Percentiles rank a stretch among this genome's conserved stretches.
phyloP scores from a whole-genome alignment of 2,329 filamentous ascomycete species.

The Cladosporium colombiae region DNA sequence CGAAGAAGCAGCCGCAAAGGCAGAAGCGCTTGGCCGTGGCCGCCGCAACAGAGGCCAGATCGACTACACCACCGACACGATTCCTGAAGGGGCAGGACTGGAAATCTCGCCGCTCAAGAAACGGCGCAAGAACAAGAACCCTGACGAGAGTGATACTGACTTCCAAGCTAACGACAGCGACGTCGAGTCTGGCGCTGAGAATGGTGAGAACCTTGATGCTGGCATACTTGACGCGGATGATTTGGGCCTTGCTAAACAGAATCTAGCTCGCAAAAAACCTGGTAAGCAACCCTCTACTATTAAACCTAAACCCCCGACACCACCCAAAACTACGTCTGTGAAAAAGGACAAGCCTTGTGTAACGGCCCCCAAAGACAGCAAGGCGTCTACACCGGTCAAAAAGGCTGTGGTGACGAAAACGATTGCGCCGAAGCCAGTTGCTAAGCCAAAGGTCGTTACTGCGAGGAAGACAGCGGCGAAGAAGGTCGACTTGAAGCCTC shows the following conservation, averaged over 20 bases:
- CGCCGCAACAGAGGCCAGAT: constrained; percentile 67
- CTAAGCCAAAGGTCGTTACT: background rate
- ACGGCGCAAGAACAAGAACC: constrained; percentile 33
- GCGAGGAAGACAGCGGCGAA: constrained; percentile 3
- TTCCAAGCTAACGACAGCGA: constrained; percentile 49
- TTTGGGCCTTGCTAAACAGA: constrained; percentile 32
- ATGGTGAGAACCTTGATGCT: constrained; percentile 28
- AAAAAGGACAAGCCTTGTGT: background rate
- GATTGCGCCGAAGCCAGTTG: background rate
- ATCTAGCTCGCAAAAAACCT: constrained; percentile 29
- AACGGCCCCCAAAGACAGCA: background rate
- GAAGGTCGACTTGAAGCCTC: constrained; percentile 18
- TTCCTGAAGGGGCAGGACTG: constrained; percentile 27
- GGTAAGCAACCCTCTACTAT: constrained; percentile 29
- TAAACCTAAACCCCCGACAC: constrained; percentile 15
- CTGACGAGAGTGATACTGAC: constrained; percentile 51
- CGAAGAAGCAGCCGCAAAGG: constrained; percentile 67
- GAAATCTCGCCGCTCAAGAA: constrained; percentile 38
- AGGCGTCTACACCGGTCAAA: background rate
- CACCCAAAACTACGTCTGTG: background rate
- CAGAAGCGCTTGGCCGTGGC: constrained; percentile 81
- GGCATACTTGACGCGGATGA: constrained; percentile 23
- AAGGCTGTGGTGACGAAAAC: background rate
- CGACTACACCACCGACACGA: constrained; percentile 47
- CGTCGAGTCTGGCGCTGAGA: constrained; percentile 36